phyloP scores from a whole-genome alignment of 768 basidiomycete species.

The Nidula microcarpa region DNA sequence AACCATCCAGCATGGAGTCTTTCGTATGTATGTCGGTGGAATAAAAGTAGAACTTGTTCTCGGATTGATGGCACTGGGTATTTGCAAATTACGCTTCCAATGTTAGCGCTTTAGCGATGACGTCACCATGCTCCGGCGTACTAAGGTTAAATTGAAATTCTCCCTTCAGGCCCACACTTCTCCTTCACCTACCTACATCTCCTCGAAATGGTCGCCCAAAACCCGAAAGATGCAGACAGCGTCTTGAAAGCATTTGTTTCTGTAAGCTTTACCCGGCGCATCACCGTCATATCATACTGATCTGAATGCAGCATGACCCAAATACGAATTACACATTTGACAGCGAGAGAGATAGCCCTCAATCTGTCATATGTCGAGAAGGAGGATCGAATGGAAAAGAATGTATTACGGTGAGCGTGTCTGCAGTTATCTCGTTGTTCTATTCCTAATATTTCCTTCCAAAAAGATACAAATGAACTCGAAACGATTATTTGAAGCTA shows the following conservation, averaged over 20 bases:
- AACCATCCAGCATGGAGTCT: too few relatives aligned
- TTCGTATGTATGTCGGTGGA: too few relatives aligned
- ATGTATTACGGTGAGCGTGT: constrained; percentile 50
- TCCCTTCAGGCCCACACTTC: too few relatives aligned
- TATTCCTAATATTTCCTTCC: not conserved
- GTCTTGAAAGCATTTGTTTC: constrained; percentile 37
- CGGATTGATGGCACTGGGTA: too few relatives aligned
- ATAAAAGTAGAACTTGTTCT: too few relatives aligned
- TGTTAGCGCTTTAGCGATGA: too few relatives aligned
- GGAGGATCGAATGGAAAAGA: constrained; percentile 36
- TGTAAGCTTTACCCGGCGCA: constrained; percentile 20
- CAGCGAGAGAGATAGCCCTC: constrained; percentile 51
- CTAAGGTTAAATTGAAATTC: too few relatives aligned
- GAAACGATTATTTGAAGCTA: constrained; percentile 60
- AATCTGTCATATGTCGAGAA: constrained; percentile 58
- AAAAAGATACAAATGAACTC: constrained; percentile 59
- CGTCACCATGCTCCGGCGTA: too few relatives aligned
- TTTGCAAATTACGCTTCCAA: too few relatives aligned
- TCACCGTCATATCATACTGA: not conserved
- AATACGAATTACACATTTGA: constrained; percentile 58
- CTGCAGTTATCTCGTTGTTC: not conserved
- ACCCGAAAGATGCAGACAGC: constrained; percentile 14
- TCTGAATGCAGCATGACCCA: constrained; percentile 37
- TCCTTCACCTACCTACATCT: too few relatives aligned
- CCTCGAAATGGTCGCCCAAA: not conserved